A percentile compares a stretch with the other conserved stretches of the same genome.
Evolutionary conservation across 495 filamentous ascomycete genomes (phyloP).

Genomic region (Bombardia bombarda): DNA sequence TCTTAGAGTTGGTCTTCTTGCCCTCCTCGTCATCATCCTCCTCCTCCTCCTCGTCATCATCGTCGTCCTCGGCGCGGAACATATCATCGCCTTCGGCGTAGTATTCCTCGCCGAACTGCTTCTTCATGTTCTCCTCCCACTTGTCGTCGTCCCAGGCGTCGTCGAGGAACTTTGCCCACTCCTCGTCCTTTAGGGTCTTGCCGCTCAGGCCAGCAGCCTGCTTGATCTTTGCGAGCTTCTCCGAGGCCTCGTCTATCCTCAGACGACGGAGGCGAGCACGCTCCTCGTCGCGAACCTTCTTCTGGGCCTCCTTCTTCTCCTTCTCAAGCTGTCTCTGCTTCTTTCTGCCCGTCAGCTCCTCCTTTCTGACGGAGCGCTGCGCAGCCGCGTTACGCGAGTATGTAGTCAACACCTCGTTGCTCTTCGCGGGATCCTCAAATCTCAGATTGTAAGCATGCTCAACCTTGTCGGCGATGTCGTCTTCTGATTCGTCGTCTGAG

Average conservation of each 20-base stretch:
- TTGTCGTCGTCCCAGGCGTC: slow-evolving; percentile 75
- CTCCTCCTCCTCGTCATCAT: slow-evolving; percentile 17
- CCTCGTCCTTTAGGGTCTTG: slow-evolving; percentile 59
- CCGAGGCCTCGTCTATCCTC: slow-evolving; percentile 80
- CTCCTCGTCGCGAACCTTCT: slow-evolving; percentile 67
- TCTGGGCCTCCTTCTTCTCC: slow-evolving; percentile 68
- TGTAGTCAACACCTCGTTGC: slow-evolving; percentile 76
- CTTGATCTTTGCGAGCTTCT: slow-evolving; percentile 73
- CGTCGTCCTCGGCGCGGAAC: slow-evolving; percentile 36
- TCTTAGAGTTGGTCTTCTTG: slow-evolving; percentile 22
- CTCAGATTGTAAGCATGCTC: slow-evolving; percentile 95
- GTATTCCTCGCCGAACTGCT: slow-evolving; percentile 79
- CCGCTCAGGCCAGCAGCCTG: slow-evolving; percentile 74
- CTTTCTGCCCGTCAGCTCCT: slow-evolving; percentile 68
- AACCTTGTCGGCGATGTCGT: slow-evolving; percentile 71
- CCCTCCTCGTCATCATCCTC: slow-evolving; percentile 12
- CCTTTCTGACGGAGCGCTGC: slow-evolving; percentile 72
- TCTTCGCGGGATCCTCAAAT: slow-evolving; percentile 81
- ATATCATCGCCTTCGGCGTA: slow-evolving; percentile 58
- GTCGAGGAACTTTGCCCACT: slow-evolving; percentile 77
- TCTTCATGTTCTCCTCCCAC: slow-evolving; percentile 85
- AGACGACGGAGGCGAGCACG: slow-evolving; percentile 75
- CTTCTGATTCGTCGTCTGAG: slow-evolving; percentile 84
- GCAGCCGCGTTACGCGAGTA: slow-evolving; percentile 80
- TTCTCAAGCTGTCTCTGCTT: slow-evolving; percentile 69